These are phyloP conservation scores for Cercospora nicotianae DNA, from an alignment of 2,329 filamentous ascomycete species.

Conservation along the genomic window DNA sequence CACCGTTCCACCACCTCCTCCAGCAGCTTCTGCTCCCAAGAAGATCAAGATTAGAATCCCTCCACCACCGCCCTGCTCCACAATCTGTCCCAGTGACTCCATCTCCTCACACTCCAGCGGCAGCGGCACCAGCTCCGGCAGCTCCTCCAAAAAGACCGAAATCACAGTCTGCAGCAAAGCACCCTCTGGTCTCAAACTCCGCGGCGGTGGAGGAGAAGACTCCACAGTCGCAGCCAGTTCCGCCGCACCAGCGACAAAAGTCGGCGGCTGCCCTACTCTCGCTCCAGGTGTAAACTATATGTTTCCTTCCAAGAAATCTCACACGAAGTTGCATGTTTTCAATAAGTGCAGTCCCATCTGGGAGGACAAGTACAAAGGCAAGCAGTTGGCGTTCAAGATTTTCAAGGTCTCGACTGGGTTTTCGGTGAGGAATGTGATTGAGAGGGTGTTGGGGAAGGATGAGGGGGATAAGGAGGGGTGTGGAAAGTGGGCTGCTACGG, in stretches of 20 bases:
- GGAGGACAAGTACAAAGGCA: conserved; percentile 28
- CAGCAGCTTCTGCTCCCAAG: background rate
- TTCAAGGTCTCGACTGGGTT: conserved; percentile 35
- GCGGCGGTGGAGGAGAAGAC: background rate
- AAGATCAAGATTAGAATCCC: background rate
- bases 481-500: conserved; percentile 37
- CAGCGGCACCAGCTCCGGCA: conserved; percentile 1
- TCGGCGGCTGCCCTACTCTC: conserved; percentile 19
- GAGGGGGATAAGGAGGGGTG: conserved; percentile 24
- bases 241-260: background rate
- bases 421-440: conserved; percentile 34
- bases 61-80: conserved; percentile 1
- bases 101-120: conserved; percentile 2
- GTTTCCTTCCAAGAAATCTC: conserved; percentile 27
- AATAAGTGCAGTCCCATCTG: conserved; percentile 31
- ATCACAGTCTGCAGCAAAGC: background rate
- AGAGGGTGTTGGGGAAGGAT: conserved; percentile 31
- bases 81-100: conserved; percentile 6
- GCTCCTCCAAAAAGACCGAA: background rate
- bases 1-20: background rate
- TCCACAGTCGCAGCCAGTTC: background rate
- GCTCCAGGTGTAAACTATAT: conserved; percentile 34
- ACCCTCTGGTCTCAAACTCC: conserved; percentile 1
- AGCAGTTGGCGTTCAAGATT: conserved; percentile 35
- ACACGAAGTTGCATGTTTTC: conserved; percentile 38